Evolutionary conservation across 306 rosid species (phyloP), one percentile per base, ranked within the genome.

Genomic region (Psophocarpus tetragonolobus): DNA sequence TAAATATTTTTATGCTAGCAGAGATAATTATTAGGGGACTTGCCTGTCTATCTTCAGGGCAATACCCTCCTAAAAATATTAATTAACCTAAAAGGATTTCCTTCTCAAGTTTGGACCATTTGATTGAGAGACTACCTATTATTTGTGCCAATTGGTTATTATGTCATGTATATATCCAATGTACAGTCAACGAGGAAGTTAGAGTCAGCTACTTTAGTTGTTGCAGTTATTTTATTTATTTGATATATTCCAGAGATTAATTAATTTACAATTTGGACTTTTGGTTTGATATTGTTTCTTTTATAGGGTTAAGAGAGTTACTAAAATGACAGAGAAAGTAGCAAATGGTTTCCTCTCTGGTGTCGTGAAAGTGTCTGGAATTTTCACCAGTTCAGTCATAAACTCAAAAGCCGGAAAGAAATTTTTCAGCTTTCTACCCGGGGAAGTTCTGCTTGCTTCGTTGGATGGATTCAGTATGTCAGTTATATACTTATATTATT

Each of bases 391-490:
- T 82, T 81, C 96, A 17, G 65, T 96, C 82, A 92, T 83, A 17
- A 95, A 90, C 75, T 86, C 98, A 23, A 88, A 66, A 76, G 87
- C 68, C 12, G 98, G 97, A 70, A 83, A 89, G 93, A 94, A 89
- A 27, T 89, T 94, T 68, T 90, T 90, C 81, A 88, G 88, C 81
- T 91, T 89, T 45, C 77, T 94, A 47, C 98, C 98, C 1, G 96
- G 94, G 77, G 97, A 94, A 87, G 86, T 94, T 79, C 60, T 89
- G 73, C 97, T 94, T 64, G 98, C 98, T 42, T 91, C 98, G n/a
- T 82, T 94, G 86, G 98, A 91, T 84, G 98, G 97, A 86, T 94
- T 94, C 80, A 80, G 98, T 94, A 68, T 80, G 96, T 86, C 74
- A 64, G 8, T 73, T 77, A 75, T 65, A 35, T 48, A 64, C 6